A percentile compares a stretch with the other conserved stretches of the same genome.
phyloP scores from a whole-genome alignment of 2,329 filamentous ascomycete species.

The Calycina marina region DNA sequence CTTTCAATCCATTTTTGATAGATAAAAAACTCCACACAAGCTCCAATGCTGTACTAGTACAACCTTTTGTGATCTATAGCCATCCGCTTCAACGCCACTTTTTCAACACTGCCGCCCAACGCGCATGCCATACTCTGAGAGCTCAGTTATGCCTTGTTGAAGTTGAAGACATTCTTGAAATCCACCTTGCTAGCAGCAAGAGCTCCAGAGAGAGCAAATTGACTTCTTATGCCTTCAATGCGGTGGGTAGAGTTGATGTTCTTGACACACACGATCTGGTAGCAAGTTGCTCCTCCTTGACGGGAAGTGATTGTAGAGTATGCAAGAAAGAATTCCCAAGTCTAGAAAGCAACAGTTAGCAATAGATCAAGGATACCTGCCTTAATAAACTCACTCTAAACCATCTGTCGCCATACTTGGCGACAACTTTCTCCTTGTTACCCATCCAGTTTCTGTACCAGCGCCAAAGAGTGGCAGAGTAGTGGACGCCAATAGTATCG shows the following conservation, averaged over 20 bases:
- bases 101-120: no score
- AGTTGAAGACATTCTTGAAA: constrained; percentile 6
- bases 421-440: constrained; percentile 82
- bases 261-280: constrained; percentile 66
- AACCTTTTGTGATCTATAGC: constrained; percentile 1
- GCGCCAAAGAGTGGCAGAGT: constrained; percentile 89
- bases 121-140: no score
- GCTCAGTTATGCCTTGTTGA: no score
- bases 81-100: constrained; percentile 1
- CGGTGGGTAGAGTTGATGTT: constrained; percentile 73
- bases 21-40: no score
- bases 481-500: constrained; percentile 93
- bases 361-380: neutral
- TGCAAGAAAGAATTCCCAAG: constrained; percentile 74
- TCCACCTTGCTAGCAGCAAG: constrained; percentile 26
- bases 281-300: constrained; percentile 63
- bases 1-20: no score
- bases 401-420: constrained; percentile 92
- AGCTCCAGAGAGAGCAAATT: constrained; percentile 50
- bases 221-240: constrained; percentile 53
- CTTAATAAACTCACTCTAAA: constrained; percentile 56
- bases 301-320: constrained; percentile 62
- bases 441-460: constrained; percentile 99
- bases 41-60: no score
- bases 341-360: constrained; percentile 29